phyloP scores from a whole-genome alignment of 2,329 filamentous ascomycete genomes.

The Colletotrichum abscissum region DNA sequence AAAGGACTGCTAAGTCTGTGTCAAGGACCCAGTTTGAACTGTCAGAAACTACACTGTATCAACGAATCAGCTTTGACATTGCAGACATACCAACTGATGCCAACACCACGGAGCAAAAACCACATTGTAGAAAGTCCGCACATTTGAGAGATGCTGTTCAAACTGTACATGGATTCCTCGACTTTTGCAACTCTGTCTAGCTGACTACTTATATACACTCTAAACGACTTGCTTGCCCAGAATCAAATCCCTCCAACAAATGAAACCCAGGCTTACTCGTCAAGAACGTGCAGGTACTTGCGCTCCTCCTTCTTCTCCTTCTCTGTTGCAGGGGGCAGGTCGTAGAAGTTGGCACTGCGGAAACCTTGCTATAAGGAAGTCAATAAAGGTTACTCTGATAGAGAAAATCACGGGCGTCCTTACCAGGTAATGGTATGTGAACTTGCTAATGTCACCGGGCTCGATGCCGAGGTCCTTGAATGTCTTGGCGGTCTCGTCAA shows the following conservation, averaged over 20 bases:
- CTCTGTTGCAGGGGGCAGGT: constrained; percentile 93
- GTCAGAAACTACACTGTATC: background rate
- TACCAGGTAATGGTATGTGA: constrained; percentile 95
- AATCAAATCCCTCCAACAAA: constrained; percentile 37
- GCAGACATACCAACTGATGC: background rate
- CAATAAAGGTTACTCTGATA: constrained; percentile 40
- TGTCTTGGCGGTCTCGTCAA: constrained; percentile 92
- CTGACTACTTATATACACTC: constrained; percentile 44
- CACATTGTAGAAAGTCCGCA: background rate
- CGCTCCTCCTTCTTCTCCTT: constrained; percentile 94
- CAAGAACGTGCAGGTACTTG: constrained; percentile 95
- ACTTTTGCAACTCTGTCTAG: constrained; percentile 41
- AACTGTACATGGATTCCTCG: constrained; percentile 32
- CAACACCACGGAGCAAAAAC: background rate
- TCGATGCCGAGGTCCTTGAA: constrained; percentile 94
- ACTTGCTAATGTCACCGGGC: constrained; percentile 84
- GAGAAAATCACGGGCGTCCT: constrained; percentile 47
- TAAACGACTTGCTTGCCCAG: constrained; percentile 31
- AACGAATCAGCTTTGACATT: constrained; percentile 25
- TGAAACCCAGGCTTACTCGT: constrained; percentile 62
- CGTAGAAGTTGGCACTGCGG: constrained; percentile 89
- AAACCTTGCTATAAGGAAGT: constrained; percentile 78
- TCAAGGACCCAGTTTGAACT: constrained; percentile 20
- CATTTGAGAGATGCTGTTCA: background rate
- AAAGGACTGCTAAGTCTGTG: background rate